phyloP scores from a whole-genome alignment of 345 rosid genomes.

The Brassica nigra region DNA sequence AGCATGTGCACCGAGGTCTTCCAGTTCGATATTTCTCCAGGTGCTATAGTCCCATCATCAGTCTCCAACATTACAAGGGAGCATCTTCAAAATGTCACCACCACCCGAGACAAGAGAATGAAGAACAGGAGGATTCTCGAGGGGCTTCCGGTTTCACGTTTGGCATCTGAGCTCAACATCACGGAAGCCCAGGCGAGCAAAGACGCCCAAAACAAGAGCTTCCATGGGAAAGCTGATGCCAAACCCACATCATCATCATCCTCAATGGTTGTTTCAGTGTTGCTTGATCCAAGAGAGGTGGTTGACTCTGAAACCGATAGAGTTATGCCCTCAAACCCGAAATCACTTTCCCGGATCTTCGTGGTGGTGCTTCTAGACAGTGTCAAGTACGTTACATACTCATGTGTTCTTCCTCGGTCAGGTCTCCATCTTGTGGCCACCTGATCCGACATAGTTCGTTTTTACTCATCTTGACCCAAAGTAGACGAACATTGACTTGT shows the following conservation, averaged over 20 bases:
- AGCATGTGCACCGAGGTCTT: conserved; percentile 96
- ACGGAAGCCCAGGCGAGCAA: conserved; percentile 42
- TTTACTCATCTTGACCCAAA: conserved; percentile 26
- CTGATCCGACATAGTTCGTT: conserved; percentile 25
- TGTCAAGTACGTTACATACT: conserved; percentile 90
- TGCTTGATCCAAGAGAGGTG: conserved; percentile 86
- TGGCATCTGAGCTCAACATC: conserved; percentile 57
- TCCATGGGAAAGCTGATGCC: conserved; percentile 45
- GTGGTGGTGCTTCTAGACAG: conserved; percentile 95
- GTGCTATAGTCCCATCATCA: conserved; percentile 75
- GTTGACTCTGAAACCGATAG: conserved; percentile 69
- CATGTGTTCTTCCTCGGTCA: conserved; percentile 77
- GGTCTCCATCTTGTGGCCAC: conserved; percentile 71
- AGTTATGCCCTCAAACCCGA: conserved; percentile 45
- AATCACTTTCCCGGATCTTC: conserved; percentile 78
- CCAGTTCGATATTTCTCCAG: conserved; percentile 70
- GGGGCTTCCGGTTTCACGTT: conserved; percentile 55
- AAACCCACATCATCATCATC: conserved; percentile 51
- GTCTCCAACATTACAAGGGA: conserved; percentile 58
- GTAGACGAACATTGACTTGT: conserved; percentile 32
- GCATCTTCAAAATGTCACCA: conserved; percentile 47
- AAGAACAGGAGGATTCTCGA: conserved; percentile 71
- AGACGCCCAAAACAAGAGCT: conserved; percentile 47
- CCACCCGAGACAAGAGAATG: conserved; percentile 45
- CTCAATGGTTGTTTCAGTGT: conserved; percentile 88